Conservation (phyloP, 768 basidiomycete species). For the Serendipita sp. region DNA sequence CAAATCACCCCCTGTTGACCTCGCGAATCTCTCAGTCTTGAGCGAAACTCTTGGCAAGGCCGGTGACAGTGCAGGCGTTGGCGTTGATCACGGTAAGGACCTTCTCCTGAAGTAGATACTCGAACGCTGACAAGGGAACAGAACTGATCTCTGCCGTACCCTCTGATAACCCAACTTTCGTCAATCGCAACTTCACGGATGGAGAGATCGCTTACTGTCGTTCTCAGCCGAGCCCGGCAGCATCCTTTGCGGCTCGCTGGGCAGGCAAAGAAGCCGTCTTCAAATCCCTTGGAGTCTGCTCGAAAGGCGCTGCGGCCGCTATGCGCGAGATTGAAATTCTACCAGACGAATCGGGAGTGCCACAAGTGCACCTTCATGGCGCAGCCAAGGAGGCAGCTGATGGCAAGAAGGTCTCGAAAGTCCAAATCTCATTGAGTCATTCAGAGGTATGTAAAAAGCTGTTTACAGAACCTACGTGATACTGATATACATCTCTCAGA, state of each 20-base stretch:
- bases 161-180: constrained; percentile 72
- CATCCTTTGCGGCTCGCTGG: constrained; percentile 96
- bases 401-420: constrained; percentile 51
- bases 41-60: constrained; percentile 34
- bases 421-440: constrained; percentile 81
- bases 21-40: constrained; percentile 51
- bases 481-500: constrained; percentile 28
- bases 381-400: constrained; percentile 63
- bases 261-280: constrained; percentile 94
- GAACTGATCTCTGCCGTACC: constrained; percentile 90
- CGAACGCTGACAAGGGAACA: constrained; percentile 17
- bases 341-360: constrained; percentile 60
- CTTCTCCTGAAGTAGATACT: constrained; percentile 1
- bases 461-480: background rate
- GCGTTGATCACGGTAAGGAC: constrained; percentile 71
- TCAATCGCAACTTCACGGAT: constrained; percentile 84
- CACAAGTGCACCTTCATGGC: constrained; percentile 59
- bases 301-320: constrained; percentile 84
- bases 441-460: constrained; percentile 53
- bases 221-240: constrained; percentile 65
- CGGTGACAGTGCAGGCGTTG: constrained; percentile 54
- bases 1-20: constrained; percentile 33
- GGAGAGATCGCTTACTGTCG: constrained; percentile 76
- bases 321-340: constrained; percentile 97
- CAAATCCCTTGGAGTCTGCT: constrained; percentile 82